These are phyloP conservation scores for Primulina huaijiensis DNA, from an alignment of 257 asterid genomes.

Conservation along the genomic window DNA sequence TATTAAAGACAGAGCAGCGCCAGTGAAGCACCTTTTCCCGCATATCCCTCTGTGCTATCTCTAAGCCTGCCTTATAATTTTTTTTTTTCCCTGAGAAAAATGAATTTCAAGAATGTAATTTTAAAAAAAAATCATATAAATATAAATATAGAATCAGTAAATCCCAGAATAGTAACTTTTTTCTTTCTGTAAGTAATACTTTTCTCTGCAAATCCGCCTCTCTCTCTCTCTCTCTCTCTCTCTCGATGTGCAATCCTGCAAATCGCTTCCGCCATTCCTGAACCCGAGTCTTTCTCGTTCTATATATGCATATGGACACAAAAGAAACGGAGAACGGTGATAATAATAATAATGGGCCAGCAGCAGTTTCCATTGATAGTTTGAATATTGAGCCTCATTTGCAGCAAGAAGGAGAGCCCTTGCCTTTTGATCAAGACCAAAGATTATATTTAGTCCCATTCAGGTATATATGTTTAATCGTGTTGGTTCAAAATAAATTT, in stretches of 20 bases:
- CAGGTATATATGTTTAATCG: conserved; percentile 42
- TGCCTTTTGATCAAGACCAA: conserved; percentile 56
- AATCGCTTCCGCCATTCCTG: conserved; percentile 74
- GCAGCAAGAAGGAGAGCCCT: conserved; percentile 38
- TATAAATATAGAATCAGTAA: background rate
- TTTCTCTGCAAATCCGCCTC: conserved; percentile 65
- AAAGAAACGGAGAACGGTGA: conserved; percentile 44
- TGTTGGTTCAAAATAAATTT: conserved; percentile 17
- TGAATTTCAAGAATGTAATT: background rate
- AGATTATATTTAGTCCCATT: conserved; percentile 83
- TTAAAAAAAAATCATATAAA: background rate
- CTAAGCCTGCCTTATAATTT: background rate
- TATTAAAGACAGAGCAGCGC: conserved; percentile 32
- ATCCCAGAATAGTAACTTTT: background rate
- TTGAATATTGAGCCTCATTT: conserved; percentile 34
- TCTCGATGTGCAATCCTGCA: conserved; percentile 44
- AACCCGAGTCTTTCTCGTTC: conserved; percentile 44
- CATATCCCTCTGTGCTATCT: conserved; percentile 16
- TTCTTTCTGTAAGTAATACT: conserved; percentile 27
- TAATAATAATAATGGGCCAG: conserved; percentile 33
- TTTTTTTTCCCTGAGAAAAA: no score
- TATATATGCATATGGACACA: conserved; percentile 27
- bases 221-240: conserved; percentile 30
- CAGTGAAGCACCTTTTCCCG: conserved; percentile 34
- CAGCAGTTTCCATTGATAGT: conserved; percentile 39